phyloP scores from a whole-genome alignment of 2,329 filamentous ascomycete genomes.

The Aspergillus flavus region DNA sequence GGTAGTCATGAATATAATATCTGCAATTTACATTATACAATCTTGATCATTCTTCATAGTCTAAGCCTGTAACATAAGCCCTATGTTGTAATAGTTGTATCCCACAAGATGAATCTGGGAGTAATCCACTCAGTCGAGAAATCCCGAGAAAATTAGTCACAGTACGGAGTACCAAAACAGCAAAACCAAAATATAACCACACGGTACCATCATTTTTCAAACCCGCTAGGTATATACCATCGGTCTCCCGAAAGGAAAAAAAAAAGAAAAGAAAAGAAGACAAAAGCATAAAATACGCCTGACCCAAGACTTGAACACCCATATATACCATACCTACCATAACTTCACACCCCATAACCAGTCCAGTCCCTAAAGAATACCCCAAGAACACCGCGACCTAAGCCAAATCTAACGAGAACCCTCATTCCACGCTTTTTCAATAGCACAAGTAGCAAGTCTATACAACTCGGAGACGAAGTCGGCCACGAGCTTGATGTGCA shows the following conservation, averaged over 20 bases:
- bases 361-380: background rate
- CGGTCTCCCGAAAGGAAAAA: background rate
- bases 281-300: background rate
- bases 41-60: background rate
- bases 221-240: background rate
- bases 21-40: background rate
- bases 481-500: constrained; percentile 46
- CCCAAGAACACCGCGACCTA: background rate
- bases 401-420: constrained; percentile 15
- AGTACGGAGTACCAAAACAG: background rate
- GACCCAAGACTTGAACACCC: background rate
- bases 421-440: constrained; percentile 42
- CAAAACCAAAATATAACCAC: background rate
- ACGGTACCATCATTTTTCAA: background rate
- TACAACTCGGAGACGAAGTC: constrained; percentile 50
- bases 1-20: background rate
- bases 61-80: background rate
- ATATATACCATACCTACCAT: background rate
- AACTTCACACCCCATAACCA: background rate
- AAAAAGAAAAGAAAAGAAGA: no score
- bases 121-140: no score
- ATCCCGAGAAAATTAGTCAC: background rate
- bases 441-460: constrained; percentile 48
- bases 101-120: background rate
- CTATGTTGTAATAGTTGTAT: background rate